Percentiles rank a stretch among this genome's conserved stretches.
These are phyloP conservation scores for Colletotrichum sp. DNA, from an alignment of 2,329 filamentous ascomycete species.

Conservation along the genomic window DNA sequence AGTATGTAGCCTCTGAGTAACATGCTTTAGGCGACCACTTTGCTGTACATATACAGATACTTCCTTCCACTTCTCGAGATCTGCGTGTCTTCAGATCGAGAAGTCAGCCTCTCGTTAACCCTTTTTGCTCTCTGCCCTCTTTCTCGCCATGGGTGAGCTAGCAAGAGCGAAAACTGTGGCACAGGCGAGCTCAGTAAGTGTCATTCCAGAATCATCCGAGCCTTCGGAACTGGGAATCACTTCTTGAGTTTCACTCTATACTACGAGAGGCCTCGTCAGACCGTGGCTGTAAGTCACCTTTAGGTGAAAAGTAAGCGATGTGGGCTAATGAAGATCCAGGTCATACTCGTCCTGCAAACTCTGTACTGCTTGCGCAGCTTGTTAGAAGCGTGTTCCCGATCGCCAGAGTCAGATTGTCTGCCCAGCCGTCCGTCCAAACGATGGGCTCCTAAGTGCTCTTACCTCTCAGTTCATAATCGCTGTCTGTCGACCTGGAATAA, in stretches of 20 bases:
- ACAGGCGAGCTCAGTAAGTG: not conserved
- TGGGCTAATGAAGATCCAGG: not conserved
- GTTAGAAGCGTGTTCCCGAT: not conserved
- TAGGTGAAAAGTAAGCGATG: not conserved
- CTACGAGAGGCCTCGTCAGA: not conserved
- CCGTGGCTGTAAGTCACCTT: not conserved
- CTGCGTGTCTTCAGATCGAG: not conserved
- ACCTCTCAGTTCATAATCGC: not conserved
- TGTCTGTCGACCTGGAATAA: not conserved
- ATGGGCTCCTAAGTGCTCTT: not conserved
- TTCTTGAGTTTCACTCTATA: not conserved
- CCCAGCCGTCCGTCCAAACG: not conserved
- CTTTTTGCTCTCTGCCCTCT: not conserved
- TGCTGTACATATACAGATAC: fast-evolving
- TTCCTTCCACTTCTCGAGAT: too few relatives aligned
- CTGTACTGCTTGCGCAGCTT: not conserved
- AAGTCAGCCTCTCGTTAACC: not conserved
- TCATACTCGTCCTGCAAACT: not conserved
- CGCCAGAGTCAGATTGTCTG: not conserved
- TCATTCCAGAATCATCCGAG: not conserved
- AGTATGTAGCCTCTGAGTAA: not conserved
- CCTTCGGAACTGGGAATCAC: not conserved
- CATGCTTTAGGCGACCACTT: not conserved
- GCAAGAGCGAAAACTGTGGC: not conserved
- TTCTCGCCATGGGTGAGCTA: not conserved